Conservation (phyloP, 306 rosid species). For the Carpinus viminea region DNA sequence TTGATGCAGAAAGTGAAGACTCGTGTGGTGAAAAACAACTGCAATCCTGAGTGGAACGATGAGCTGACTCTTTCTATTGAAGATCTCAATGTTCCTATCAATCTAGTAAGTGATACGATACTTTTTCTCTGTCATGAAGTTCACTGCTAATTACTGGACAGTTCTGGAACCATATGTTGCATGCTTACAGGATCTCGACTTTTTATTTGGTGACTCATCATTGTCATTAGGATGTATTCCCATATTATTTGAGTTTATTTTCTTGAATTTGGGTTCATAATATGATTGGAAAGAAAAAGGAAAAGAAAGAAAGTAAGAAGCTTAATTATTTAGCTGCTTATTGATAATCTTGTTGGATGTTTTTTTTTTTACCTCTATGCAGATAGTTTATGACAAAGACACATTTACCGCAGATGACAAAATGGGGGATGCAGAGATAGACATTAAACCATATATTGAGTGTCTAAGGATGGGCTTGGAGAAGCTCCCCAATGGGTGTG, state of each 20-base stretch:
- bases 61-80: conserved; percentile 66
- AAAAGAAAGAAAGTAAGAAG: background rate
- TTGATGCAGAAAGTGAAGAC: conserved; percentile 64
- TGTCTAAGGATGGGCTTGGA: conserved; percentile 46
- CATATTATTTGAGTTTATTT: background rate
- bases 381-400: conserved; percentile 79
- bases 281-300: background rate
- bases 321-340: background rate
- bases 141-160: background rate
- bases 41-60: conserved; percentile 87
- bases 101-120: conserved; percentile 42
- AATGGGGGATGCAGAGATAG: conserved; percentile 86
- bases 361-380: conserved; percentile 1
- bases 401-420: conserved; percentile 63
- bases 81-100: conserved; percentile 49
- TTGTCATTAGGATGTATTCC: no score
- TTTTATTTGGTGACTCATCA: background rate
- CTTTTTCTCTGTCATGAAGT: background rate
- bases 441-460: conserved; percentile 62
- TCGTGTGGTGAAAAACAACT: conserved; percentile 45
- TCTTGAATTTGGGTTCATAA: background rate
- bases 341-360: background rate
- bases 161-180: background rate
- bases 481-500: conserved; percentile 59
- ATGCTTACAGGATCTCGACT: background rate